phyloP scores from a whole-genome alignment of 805 yeast genomes.

The Hanseniaspora occidentalis region DNA sequence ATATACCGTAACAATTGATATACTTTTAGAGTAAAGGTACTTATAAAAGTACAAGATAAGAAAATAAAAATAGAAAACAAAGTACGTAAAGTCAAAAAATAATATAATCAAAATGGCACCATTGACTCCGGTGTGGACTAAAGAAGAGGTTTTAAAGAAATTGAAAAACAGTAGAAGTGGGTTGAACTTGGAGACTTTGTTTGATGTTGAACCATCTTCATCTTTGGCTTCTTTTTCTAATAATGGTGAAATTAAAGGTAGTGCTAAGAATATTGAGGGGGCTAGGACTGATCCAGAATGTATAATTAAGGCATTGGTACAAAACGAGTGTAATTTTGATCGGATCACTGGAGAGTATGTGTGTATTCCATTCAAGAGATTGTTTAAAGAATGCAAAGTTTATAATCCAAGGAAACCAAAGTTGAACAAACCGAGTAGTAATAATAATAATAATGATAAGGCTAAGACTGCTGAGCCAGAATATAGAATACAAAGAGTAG shows the following conservation, averaged over 20 bases:
- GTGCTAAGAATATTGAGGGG: too few relatives aligned
- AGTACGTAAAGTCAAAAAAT: too few relatives aligned
- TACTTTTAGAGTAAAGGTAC: too few relatives aligned
- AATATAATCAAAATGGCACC: background rate
- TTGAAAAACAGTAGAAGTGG: background rate
- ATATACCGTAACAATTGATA: too few relatives aligned
- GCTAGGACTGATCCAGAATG: background rate
- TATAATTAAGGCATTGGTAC: background rate
- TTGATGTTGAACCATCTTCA: background rate
- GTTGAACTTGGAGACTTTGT: background rate
- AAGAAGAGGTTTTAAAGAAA: background rate
- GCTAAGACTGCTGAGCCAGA: background rate
- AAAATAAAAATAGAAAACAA: background rate
- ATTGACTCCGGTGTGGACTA: conserved; percentile 1
- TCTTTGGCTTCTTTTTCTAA: too few relatives aligned
- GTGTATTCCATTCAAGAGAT: background rate
- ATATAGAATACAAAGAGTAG: background rate
- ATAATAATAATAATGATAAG: background rate
- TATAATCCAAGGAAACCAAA: background rate
- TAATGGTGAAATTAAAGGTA: too few relatives aligned
- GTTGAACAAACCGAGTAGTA: background rate
- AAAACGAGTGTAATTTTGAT: background rate
- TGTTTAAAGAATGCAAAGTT: background rate
- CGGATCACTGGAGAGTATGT: background rate
- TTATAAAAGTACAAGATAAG: background rate